These are phyloP conservation scores for Cucumis hystrix DNA, from an alignment of 306 rosid genomes.

Conservation along the genomic window DNA sequence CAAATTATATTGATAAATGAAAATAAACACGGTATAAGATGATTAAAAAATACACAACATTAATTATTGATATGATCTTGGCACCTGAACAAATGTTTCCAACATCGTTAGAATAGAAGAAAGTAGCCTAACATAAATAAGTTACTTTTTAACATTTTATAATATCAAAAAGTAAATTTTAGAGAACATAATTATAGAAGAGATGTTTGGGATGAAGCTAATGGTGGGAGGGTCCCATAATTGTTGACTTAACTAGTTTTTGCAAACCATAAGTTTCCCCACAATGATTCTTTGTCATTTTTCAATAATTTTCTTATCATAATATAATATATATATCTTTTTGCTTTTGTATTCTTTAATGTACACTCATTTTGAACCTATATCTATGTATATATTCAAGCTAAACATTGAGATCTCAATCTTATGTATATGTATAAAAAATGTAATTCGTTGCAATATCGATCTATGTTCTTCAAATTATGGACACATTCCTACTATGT, in stretches of 20 bases:
- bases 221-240: not conserved
- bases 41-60: too few relatives aligned
- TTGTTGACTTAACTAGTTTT: not conserved
- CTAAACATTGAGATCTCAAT: too few relatives aligned
- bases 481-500: too few relatives aligned
- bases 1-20: too few relatives aligned
- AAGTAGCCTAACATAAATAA: too few relatives aligned
- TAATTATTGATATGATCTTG: too few relatives aligned
- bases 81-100: too few relatives aligned
- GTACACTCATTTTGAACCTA: not conserved
- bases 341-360: not conserved
- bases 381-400: too few relatives aligned
- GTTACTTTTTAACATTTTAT: too few relatives aligned
- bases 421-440: not conserved
- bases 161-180: not conserved
- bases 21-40: too few relatives aligned
- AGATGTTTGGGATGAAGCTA: not conserved
- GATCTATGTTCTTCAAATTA: not conserved
- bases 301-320: not conserved
- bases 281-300: conserved; percentile 3
- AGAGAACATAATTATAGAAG: not conserved
- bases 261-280: not conserved
- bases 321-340: not conserved
- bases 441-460: not conserved
- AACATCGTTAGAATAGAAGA: too few relatives aligned